Base-by-base conservation (phyloP, 352 stramenopile species). In the Phytopythium helicoides region DNA sequence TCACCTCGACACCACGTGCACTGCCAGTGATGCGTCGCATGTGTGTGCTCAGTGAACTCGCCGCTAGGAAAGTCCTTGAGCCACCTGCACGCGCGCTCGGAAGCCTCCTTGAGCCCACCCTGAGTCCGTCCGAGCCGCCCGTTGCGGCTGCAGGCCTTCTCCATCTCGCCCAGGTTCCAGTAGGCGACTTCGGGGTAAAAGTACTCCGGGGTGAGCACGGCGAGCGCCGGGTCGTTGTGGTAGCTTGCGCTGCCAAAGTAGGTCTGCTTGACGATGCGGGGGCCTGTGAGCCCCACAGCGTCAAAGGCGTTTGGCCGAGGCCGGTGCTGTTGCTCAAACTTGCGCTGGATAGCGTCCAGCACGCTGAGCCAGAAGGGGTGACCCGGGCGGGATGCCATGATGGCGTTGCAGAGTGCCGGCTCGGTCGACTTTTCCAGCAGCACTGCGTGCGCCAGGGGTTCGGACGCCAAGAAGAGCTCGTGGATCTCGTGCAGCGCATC, bases 111-210 rank as follows among this genome's bases (percentile, higher is more conserved):
- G 7, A 26, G n/a, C 3, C 34, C 23, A 16, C 41, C 21, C 22
- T 21, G 12, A 0, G 22, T 25, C 22, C 41, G 22, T 3, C 41
- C 41, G 22, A 47, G 41, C 3, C 41, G 22, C 44, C 38, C n/a
- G 26, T 53, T 35, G 1, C 61, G 55, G 9, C 23, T 41, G 56
- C 66, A 81, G 6, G 52, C 41, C 11, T 60, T 47, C 15, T 64
- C 16, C 65, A 87, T 68, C 8, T 62, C 52, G 5, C 42, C 60
- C 22, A 71, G 14, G 58, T 85, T 85, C 76, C 71, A 86, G 53
- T 71, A 70, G 21, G 71, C 66, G 9, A 82, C 58, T 46, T 87
- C 68, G 0, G 71, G 76, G 42, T 84, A 87, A 34, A 86, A 83
- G 46, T 63, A 82, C 51, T 76, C 62, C 16, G 68, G 58, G 10